Evolutionary conservation across 306 rosid species (phyloP), one percentile per base, ranked within the genome.

Genomic region (Sphenostylis stenocarpa): DNA sequence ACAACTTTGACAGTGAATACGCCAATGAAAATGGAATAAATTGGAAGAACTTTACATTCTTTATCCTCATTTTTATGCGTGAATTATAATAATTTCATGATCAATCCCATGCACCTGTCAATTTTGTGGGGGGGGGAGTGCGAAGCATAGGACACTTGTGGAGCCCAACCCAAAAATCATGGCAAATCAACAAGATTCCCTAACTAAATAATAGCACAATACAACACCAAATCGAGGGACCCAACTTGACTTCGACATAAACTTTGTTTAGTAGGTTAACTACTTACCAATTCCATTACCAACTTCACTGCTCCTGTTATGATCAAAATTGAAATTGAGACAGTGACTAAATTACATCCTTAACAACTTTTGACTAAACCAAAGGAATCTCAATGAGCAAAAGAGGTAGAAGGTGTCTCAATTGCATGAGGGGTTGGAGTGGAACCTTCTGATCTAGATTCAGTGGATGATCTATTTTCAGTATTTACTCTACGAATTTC

Each of bases 401-500:
- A 21, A 68, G 86, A 77, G 58, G 83, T 60, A 17, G 94, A 66
- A 66, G 85, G 83, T 21, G 67, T 72, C 13, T 86, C 91, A 43
- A 60, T 39, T 15, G 70, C 84, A 63, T 56, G 85, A 77, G 84
- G 72, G 3, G 84, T 82, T 16, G 91, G 88, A 58, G 87, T 81
- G 20, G 92, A 83, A 60, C 66, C 48, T 29, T 84, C 93, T 31
- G 89, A 85, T 53, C 73, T 84, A n/a, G 84, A 80, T 13, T 82
- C 92, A 1, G 87, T 41, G 0, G 91, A 85, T 29, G 84, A 87
- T 23, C 75, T 70, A 70, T 70, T 87, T 55, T 82, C 96, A 10
- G 76, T 31, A 47, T 80, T 75, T 9, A 61, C 75, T 61, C 44
- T 86, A 31, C 87, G 85, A 81, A 94, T 84, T 70, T 88, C 97